These are phyloP conservation scores for Acrocalymma vagum DNA, from an alignment of 2,329 filamentous ascomycete genomes.

Conservation along the genomic window DNA sequence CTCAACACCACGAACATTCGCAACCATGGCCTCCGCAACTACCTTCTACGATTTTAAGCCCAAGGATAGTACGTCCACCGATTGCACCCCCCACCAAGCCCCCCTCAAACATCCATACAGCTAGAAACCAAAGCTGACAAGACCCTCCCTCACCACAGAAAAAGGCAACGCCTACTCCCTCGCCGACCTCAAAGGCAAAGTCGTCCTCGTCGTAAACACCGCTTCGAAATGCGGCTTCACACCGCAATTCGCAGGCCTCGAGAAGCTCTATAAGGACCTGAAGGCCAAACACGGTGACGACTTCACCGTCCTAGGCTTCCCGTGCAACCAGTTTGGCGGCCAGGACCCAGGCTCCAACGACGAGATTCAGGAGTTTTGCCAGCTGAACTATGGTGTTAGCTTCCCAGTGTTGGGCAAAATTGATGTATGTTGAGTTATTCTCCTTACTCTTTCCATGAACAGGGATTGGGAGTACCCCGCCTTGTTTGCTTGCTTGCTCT, in stretches of 20 bases:
- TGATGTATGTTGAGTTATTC: slow-evolving; percentile 65
- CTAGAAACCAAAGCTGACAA: slow-evolving; percentile 13
- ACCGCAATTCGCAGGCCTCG: slow-evolving; percentile 89
- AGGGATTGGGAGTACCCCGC: neutral
- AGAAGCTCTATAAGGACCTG: slow-evolving; percentile 85
- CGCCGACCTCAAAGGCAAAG: slow-evolving; percentile 82
- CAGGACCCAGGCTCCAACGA: slow-evolving; percentile 83
- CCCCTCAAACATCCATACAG: neutral
- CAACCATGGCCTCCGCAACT: slow-evolving; percentile 72
- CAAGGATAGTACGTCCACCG: slow-evolving; percentile 72
- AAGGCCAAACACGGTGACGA: slow-evolving; percentile 74
- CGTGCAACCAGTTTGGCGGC: slow-evolving; percentile 95
- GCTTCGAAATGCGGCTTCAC: slow-evolving; percentile 99
- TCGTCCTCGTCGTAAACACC: slow-evolving; percentile 95
- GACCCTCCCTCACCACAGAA: slow-evolving; percentile 60
- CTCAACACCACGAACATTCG: slow-evolving; percentile 14
- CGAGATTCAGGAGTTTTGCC: slow-evolving; percentile 77
- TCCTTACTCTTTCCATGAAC: slow-evolving; percentile 10
- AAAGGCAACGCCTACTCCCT: slow-evolving; percentile 77
- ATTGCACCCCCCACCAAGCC: neutral
- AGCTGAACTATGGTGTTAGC: slow-evolving; percentile 90
- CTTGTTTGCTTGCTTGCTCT: no score
- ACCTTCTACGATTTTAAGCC: slow-evolving; percentile 86
- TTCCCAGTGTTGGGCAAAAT: slow-evolving; percentile 94
- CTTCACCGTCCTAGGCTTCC: slow-evolving; percentile 92